Conservation (phyloP, 495 filamentous ascomycete species). For the Penicillium odoratum region DNA sequence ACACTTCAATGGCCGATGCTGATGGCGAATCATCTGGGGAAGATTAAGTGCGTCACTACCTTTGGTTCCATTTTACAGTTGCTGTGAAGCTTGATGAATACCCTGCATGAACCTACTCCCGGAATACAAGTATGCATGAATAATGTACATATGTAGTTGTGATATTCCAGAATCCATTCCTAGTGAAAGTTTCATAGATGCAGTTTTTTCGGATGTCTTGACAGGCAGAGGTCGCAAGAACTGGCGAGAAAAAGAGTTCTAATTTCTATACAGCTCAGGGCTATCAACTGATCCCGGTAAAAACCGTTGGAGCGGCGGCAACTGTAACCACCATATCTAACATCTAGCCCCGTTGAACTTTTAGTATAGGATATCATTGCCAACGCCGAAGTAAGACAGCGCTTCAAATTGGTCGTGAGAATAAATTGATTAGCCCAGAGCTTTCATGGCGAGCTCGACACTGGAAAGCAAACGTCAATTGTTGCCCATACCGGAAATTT, state of each 20-base stretch:
- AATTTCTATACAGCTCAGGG: background rate
- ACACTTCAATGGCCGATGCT: conserved; percentile 23
- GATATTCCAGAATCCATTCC: background rate
- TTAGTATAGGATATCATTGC: background rate
- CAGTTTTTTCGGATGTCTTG: too few relatives aligned
- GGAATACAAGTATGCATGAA: background rate
- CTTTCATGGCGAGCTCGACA: conserved; percentile 50
- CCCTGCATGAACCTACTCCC: background rate
- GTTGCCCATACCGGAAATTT: background rate
- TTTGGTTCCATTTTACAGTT: background rate
- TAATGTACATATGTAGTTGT: background rate
- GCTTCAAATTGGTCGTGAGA: background rate
- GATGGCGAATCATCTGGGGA: conserved; percentile 23
- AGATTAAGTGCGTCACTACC: conserved; percentile 4
- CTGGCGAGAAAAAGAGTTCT: background rate
- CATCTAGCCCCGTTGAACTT: background rate
- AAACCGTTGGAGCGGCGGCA: background rate
- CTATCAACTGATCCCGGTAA: background rate
- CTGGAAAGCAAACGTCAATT: conserved; percentile 24
- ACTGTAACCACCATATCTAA: background rate
- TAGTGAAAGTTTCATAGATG: too few relatives aligned
- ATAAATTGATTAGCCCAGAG: conserved; percentile 32
- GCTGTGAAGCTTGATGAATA: background rate
- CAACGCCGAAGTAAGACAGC: background rate
- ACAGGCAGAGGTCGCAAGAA: background rate